Evolutionary conservation across 257 asterid species (phyloP), one percentile per base, ranked within the genome.

Genomic region (Agastache rugosa): DNA sequence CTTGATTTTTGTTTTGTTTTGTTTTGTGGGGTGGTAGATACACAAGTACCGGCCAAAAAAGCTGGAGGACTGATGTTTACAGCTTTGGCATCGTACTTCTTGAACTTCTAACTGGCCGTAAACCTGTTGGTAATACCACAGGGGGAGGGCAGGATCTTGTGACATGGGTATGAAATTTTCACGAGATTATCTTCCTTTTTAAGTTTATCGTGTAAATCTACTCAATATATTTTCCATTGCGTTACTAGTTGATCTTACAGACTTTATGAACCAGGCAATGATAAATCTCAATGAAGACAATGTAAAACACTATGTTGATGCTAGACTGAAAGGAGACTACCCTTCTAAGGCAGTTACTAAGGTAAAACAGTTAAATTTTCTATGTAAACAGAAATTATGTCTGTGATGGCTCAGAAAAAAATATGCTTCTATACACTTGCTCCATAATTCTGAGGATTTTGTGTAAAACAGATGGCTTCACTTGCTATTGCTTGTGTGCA

Each of bases 321-420:
- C 80, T 67, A 84, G 88, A 86, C 68, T 86, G 67, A 71, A 72
- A 20, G 83, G 83, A 15, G 85, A 82, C 34, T 86, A 83, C 73
- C 89, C 93, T 75, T 87, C 87, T 0, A 86, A 84, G 81, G 91
- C 93, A 23, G 88, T 80, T 74, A 84, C 93, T 27, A 88, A 88
- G 91, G 93, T 86, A 74, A 60, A 44, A 16, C 67, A 61, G 2
- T 64, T 35, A 41, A 25, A 34, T 58, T 37, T 16, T 67, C 34
- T 16, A 81, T 31, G 12, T 15, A 14, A 25, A 27, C 41, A 25
- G 1, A 15, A 8, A 16, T 59, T 31, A 58, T 60, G 45, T 31
- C 17, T 16, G 67, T 35, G 15, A 29, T 61, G 45, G 11, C 2
- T 16, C 47, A 15, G n/a, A 59, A 61, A 61, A 41, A 14, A 41